Conservation (phyloP, 257 asterid genomes). For the Osmanthus fragrans region DNA sequence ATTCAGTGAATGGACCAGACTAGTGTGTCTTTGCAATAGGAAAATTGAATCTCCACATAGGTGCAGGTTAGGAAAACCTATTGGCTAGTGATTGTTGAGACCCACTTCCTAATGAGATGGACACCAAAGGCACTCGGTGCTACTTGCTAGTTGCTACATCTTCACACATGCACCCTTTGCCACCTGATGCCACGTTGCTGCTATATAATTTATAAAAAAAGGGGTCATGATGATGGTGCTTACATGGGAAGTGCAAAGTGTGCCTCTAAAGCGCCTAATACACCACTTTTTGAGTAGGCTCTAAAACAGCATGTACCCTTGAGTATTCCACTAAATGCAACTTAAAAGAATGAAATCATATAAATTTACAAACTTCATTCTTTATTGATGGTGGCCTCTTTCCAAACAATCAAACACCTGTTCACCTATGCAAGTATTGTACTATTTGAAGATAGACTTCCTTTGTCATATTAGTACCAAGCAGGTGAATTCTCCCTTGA, state of each 20-base stretch:
- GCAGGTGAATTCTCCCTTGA: not conserved
- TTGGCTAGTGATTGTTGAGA: not conserved
- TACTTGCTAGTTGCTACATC: not conserved
- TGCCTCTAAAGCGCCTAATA: not conserved
- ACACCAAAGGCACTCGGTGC: not conserved
- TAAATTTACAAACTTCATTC: not conserved
- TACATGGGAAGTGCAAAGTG: not conserved
- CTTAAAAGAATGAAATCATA: not conserved
- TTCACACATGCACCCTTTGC: not conserved
- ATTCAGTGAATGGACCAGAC: not conserved
- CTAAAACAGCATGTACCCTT: not conserved
- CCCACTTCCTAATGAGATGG: not conserved
- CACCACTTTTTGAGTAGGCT: not conserved
- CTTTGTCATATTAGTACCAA: not conserved
- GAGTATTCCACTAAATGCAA: not conserved
- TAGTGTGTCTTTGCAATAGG: not conserved
- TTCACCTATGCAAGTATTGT: not conserved
- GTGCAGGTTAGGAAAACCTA: not conserved
- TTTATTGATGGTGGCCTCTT: not conserved
- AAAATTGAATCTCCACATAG: not conserved
- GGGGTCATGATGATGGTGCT: not conserved
- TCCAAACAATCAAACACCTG: not conserved
- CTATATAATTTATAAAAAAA: not conserved
- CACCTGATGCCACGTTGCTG: not conserved
- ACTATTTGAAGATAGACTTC: not conserved